A percentile compares a stretch with the other conserved stretches of the same genome.
phyloP scores from a whole-genome alignment of 2,329 filamentous ascomycete genomes.

The Ceratocystis alfenasii region DNA sequence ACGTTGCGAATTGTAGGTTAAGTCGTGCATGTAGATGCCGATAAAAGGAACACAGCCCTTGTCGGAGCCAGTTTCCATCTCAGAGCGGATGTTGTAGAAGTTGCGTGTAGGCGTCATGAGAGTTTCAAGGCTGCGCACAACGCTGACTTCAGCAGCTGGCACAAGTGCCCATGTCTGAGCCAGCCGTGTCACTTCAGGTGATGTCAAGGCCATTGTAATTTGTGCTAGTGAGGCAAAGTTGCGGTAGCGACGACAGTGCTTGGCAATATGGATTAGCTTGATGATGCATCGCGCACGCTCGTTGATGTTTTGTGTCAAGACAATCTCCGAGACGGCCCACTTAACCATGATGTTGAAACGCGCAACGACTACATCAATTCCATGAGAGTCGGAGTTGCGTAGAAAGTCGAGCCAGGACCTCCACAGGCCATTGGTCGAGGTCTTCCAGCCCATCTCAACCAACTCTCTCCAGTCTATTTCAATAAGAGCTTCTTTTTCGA shows the following conservation, averaged over 20 bases:
- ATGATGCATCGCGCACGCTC: slow-evolving; percentile 66
- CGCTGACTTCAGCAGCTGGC: slow-evolving; percentile 50
- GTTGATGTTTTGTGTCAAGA: slow-evolving; percentile 58
- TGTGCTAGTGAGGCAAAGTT: slow-evolving; percentile 80
- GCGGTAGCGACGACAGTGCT: slow-evolving; percentile 60
- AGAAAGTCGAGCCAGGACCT: slow-evolving; percentile 76
- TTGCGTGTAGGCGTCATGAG: slow-evolving; percentile 68
- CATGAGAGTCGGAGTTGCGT: slow-evolving; percentile 56
- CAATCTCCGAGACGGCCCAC: slow-evolving; percentile 69
- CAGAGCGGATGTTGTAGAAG: slow-evolving; percentile 61
- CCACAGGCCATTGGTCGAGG: slow-evolving; percentile 49
- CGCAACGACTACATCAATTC: slow-evolving; percentile 72
- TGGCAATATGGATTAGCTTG: slow-evolving; percentile 72
- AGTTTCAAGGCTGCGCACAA: slow-evolving; percentile 55
- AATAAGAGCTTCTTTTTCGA: slow-evolving; percentile 74
- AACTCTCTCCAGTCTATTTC: slow-evolving; percentile 84
- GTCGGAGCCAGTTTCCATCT: slow-evolving; percentile 62
- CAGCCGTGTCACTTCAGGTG: slow-evolving; percentile 57
- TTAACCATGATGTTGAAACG: slow-evolving; percentile 84
- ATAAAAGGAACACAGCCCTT: slow-evolving; percentile 74
- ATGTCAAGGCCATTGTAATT: slow-evolving; percentile 64
- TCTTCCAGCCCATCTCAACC: slow-evolving; percentile 72
- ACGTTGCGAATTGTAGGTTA: slow-evolving; percentile 70
- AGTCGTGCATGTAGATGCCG: slow-evolving; percentile 70
- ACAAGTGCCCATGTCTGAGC: slow-evolving; percentile 60